Evolutionary conservation across 2,329 filamentous ascomycete genomes (phyloP).

Genomic region (Myriangium duriaei): DNA sequence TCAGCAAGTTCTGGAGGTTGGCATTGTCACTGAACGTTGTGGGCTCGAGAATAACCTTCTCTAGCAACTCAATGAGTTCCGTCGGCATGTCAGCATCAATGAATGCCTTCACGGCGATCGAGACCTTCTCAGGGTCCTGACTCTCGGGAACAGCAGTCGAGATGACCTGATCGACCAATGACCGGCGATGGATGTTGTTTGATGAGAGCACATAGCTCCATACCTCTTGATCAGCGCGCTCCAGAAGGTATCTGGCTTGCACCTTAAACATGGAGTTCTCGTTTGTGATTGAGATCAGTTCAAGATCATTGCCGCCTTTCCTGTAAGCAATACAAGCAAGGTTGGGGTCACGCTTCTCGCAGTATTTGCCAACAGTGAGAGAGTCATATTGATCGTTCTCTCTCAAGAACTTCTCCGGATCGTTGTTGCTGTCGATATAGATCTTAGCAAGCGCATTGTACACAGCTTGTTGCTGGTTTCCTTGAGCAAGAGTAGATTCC

Average conservation of each 20-base stretch:
- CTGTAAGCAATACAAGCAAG: slow-evolving; percentile 87
- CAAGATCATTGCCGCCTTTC: slow-evolving; percentile 94
- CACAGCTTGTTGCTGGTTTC: slow-evolving; percentile 91
- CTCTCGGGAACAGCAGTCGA: slow-evolving; percentile 89
- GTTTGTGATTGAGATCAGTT: slow-evolving; percentile 95
- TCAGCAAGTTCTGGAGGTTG: slow-evolving; percentile 87
- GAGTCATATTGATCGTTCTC: slow-evolving; percentile 97
- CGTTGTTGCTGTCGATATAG: slow-evolving; percentile 97
- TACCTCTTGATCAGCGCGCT: slow-evolving; percentile 77
- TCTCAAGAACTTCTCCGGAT: slow-evolving; percentile 93
- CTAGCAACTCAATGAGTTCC: slow-evolving; percentile 91
- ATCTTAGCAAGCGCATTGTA: slow-evolving; percentile 98
- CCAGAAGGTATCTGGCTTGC: slow-evolving; percentile 89
- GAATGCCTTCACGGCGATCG: slow-evolving; percentile 85
- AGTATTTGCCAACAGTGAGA: slow-evolving; percentile 88
- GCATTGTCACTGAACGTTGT: slow-evolving; percentile 96
- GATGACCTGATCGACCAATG: slow-evolving; percentile 90
- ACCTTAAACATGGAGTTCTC: slow-evolving; percentile 99
- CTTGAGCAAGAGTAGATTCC: slow-evolving; percentile 75
- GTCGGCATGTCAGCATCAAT: slow-evolving; percentile 79
- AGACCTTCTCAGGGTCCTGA: slow-evolving; percentile 86
- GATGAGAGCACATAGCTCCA: slow-evolving; percentile 91
- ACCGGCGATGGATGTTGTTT: slow-evolving; percentile 91
- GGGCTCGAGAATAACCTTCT: slow-evolving; percentile 99
- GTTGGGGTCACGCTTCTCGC: slow-evolving; percentile 95